A percentile compares a stretch with the other conserved stretches of the same genome.
phyloP scores from a whole-genome alignment of 2,329 filamentous ascomycete species.

The Aspergillus brasiliensis region DNA sequence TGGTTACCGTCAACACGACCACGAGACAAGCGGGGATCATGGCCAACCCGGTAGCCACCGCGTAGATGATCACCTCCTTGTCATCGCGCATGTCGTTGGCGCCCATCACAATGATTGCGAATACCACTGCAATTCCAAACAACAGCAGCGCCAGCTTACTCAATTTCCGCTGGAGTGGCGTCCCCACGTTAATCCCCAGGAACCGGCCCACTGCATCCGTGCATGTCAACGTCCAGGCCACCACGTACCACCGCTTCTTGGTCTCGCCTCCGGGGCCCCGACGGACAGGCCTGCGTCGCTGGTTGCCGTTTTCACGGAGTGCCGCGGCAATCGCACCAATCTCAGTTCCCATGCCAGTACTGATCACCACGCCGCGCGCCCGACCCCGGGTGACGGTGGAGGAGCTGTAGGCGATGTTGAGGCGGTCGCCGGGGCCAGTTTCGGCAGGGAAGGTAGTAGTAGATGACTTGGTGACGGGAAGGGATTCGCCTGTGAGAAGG shows the following conservation, averaged over 20 bases:
- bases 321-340: conserved; percentile 66
- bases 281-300: conserved; percentile 52
- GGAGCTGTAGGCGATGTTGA: conserved; percentile 65
- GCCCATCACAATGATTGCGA: conserved; percentile 68
- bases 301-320: conserved; percentile 62
- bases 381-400: conserved; percentile 64
- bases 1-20: conserved; percentile 68
- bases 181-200: conserved; percentile 68
- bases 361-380: conserved; percentile 61
- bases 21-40: conserved; percentile 67
- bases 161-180: conserved; percentile 69
- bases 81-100: conserved; percentile 61
- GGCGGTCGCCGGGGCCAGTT: conserved; percentile 60
- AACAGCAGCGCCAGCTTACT: conserved; percentile 68
- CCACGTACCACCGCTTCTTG: conserved; percentile 56
- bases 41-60: conserved; percentile 60
- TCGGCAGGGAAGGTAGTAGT: conserved; percentile 49
- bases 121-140: conserved; percentile 67
- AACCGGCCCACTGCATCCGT: conserved; percentile 64
- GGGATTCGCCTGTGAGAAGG: conserved; percentile 63
- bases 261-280: conserved; percentile 52
- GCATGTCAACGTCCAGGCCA: conserved; percentile 55
- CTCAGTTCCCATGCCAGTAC: conserved; percentile 64
- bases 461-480: conserved; percentile 60
- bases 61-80: conserved; percentile 66